phyloP scores from a whole-genome alignment of 441 rosid genomes.

The Syzygium syzygioides region DNA sequence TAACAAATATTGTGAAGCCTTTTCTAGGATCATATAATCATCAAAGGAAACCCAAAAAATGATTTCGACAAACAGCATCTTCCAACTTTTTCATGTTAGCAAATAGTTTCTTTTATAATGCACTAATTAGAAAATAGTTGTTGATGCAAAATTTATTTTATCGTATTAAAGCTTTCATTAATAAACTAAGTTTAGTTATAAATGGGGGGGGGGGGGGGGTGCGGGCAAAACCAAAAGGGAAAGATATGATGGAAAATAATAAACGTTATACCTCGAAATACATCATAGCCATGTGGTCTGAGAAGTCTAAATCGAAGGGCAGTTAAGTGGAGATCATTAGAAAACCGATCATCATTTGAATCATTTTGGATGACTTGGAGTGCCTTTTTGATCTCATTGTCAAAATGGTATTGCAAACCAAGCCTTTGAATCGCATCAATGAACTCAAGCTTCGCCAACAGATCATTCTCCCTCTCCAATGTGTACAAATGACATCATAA shows the following conservation, averaged over 20 bases:
- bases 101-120: too few relatives aligned
- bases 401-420: constrained; percentile 24
- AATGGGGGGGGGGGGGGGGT: not conserved
- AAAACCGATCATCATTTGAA: not conserved
- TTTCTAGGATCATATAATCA: too few relatives aligned
- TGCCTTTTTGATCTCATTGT: constrained; percentile 14
- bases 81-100: too few relatives aligned
- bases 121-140: too few relatives aligned
- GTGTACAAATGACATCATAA: too few relatives aligned
- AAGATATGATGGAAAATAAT: not conserved
- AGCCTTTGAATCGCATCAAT: constrained; percentile 24
- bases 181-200: too few relatives aligned
- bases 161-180: too few relatives aligned
- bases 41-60: too few relatives aligned
- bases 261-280: not conserved
- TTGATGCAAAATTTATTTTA: too few relatives aligned
- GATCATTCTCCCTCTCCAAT: not conserved
- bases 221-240: not conserved
- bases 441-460: not conserved
- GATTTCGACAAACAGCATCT: too few relatives aligned
- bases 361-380: not conserved
- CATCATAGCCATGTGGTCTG: constrained; percentile 13
- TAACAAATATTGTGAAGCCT: too few relatives aligned
- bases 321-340: constrained; percentile 5
- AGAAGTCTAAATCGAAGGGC: constrained; percentile 24